These are phyloP conservation scores for Russula vinacea DNA, from an alignment of 768 basidiomycete genomes.

Conservation along the genomic window DNA sequence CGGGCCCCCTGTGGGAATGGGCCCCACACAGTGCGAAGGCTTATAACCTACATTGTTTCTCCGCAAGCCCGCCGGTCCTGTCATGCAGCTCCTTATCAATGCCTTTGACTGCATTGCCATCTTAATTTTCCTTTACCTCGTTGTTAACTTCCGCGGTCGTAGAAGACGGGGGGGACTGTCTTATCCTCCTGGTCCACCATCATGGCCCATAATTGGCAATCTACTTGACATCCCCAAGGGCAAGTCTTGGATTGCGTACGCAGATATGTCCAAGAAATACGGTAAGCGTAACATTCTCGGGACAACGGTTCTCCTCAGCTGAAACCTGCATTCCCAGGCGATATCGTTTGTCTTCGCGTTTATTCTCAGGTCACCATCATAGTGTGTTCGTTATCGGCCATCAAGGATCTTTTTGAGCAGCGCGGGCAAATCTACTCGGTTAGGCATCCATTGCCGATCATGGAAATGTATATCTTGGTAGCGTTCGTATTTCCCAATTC, in stretches of 20 bases:
- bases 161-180: not conserved
- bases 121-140: not conserved
- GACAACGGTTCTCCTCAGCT: too few species aligned
- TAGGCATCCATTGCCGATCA: not conserved
- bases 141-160: not conserved
- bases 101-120: not conserved
- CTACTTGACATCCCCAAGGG: not conserved
- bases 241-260: not conserved
- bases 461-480: slow-evolving; percentile 7
- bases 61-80: not conserved
- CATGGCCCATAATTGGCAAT: slow-evolving; percentile 1
- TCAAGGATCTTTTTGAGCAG: slow-evolving; percentile 11
- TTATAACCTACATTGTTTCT: not conserved
- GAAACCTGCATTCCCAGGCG: not conserved
- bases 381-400: not conserved
- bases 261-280: slow-evolving; percentile 6
- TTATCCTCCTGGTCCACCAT: slow-evolving; percentile 3
- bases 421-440: slow-evolving; percentile 27
- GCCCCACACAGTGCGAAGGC: too few species aligned
- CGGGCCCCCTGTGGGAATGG: too few species aligned
- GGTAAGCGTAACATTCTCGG: not conserved
- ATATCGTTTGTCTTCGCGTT: slow-evolving; percentile 8
- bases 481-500: not conserved
- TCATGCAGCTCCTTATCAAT: not conserved
- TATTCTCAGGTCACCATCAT: not conserved